Conservation (phyloP, 2,329 filamentous ascomycete species). For the Aureobasidium sp. region DNA sequence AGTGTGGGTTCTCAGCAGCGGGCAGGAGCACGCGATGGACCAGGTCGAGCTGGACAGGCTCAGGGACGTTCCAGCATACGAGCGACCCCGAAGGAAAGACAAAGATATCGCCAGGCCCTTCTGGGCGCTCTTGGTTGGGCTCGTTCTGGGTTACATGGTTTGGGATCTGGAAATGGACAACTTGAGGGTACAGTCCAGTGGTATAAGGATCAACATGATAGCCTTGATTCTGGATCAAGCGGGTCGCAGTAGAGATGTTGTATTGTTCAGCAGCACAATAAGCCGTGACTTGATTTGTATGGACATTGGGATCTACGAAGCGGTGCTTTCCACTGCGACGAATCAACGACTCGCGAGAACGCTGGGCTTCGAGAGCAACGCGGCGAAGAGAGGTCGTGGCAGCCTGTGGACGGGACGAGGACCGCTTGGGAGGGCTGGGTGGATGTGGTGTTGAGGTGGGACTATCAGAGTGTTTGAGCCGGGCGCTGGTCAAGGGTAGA, state of each 20-base stretch:
- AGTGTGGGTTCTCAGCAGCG: conserved; percentile 68
- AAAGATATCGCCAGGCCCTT: conserved; percentile 67
- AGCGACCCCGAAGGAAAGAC: conserved; percentile 92
- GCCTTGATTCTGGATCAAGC: conserved; percentile 49
- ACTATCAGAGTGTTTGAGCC: neutral
- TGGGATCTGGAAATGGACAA: conserved; percentile 50
- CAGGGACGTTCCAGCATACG: conserved; percentile 81
- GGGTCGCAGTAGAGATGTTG: conserved; percentile 49
- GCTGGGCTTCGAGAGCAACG: conserved; percentile 79
- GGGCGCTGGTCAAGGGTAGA: neutral
- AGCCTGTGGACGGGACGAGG: conserved; percentile 42
- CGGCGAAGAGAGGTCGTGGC: conserved; percentile 70
- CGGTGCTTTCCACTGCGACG: conserved; percentile 37
- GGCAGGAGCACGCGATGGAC: conserved; percentile 64
- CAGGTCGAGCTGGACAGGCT: conserved; percentile 61
- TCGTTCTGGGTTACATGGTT: conserved; percentile 33
- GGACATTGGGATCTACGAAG: conserved; percentile 39
- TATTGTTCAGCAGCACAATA: conserved; percentile 63
- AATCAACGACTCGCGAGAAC: conserved; percentile 46
- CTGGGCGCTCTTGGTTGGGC: conserved; percentile 33
- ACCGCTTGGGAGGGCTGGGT: conserved; percentile 32
- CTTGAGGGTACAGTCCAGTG: conserved; percentile 56
- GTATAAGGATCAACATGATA: conserved; percentile 55
- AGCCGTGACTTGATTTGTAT: conserved; percentile 49
- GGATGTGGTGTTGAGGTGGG: neutral